Conservation (phyloP, 345 rosid genomes). For the Mercurialis annua region DNA sequence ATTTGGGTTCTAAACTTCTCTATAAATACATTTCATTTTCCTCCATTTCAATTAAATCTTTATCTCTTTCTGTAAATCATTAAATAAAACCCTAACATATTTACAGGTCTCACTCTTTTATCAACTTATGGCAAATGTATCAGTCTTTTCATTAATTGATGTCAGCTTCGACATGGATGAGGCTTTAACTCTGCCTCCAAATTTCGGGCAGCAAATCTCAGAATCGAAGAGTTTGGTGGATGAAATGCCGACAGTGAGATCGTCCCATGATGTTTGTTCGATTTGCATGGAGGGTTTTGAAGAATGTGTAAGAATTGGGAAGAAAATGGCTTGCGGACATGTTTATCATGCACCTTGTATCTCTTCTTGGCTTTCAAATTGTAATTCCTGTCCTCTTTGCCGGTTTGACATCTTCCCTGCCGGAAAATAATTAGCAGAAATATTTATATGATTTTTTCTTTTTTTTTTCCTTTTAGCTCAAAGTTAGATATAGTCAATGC, state of each 20-base stretch:
- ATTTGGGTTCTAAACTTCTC: not conserved
- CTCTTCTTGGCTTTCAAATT: constrained; percentile 26
- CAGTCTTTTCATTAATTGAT: constrained; percentile 10
- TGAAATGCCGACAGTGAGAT: constrained; percentile 12
- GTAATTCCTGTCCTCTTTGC: constrained; percentile 37
- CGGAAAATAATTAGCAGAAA: no score
- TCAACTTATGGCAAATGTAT: not conserved
- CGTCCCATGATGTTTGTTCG: constrained; percentile 15
- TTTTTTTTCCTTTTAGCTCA: no score
- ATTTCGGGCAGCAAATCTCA: not conserved
- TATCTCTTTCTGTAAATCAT: not conserved
- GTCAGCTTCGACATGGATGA: constrained; percentile 31
- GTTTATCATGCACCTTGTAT: constrained; percentile 32
- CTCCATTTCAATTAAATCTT: not conserved
- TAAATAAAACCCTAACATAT: not conserved
- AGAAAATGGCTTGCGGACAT: constrained; percentile 29
- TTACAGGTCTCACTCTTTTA: not conserved
- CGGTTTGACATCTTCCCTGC: constrained; percentile 22
- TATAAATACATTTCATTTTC: not conserved
- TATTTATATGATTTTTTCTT: no score
- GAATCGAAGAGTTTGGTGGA: constrained; percentile 1
- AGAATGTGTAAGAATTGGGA: constrained; percentile 12
- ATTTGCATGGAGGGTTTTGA: constrained; percentile 34
- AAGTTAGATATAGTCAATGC: no score
- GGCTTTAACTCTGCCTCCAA: constrained; percentile 11